phyloP scores from a whole-genome alignment of 208 protist species.

The Borovskyia barvae region DNA sequence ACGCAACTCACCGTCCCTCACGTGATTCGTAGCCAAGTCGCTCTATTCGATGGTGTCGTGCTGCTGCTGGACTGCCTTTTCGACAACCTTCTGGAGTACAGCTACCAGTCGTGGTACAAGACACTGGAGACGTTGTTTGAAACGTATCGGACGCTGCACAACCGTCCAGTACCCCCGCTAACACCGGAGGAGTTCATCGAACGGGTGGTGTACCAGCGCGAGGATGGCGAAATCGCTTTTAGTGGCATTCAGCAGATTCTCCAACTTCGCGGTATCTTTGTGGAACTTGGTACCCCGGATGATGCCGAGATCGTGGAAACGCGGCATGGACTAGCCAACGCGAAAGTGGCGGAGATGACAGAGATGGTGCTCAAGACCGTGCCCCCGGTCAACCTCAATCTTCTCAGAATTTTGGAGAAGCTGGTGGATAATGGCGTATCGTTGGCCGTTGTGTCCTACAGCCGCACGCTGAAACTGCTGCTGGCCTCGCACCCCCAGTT shows the following conservation, averaged over 20 bases:
- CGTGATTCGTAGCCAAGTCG: constrained; percentile 33
- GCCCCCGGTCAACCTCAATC: constrained; percentile 48
- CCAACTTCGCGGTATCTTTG: constrained; percentile 56
- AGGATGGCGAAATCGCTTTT: constrained; percentile 76
- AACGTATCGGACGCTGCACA: constrained; percentile 77
- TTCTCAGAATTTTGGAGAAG: constrained; percentile 56
- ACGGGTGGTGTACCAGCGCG: constrained; percentile 80
- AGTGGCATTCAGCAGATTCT: constrained; percentile 87
- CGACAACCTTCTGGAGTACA: constrained; percentile 85
- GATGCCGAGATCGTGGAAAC: constrained; percentile 91
- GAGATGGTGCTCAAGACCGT: constrained; percentile 62
- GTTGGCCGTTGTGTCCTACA: constrained; percentile 83
- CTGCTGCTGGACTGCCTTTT: constrained; percentile 81
- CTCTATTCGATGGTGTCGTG: constrained; percentile 81
- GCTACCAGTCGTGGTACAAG: constrained; percentile 80
- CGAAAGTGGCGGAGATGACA: constrained; percentile 85
- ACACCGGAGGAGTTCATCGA: constrained; percentile 82
- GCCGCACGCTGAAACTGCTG: constrained; percentile 61
- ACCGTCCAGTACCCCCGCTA: constrained; percentile 67
- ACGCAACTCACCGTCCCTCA: constrained; percentile 53
- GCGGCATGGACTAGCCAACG: constrained; percentile 85
- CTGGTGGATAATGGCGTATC: constrained; percentile 59
- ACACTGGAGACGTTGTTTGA: constrained; percentile 87
- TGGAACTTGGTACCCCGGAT: constrained; percentile 80
- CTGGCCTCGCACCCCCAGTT: constrained; percentile 58